These are phyloP conservation scores for Exophiala mesophila DNA, from an alignment of 2,329 filamentous ascomycete species.

Conservation along the genomic window DNA sequence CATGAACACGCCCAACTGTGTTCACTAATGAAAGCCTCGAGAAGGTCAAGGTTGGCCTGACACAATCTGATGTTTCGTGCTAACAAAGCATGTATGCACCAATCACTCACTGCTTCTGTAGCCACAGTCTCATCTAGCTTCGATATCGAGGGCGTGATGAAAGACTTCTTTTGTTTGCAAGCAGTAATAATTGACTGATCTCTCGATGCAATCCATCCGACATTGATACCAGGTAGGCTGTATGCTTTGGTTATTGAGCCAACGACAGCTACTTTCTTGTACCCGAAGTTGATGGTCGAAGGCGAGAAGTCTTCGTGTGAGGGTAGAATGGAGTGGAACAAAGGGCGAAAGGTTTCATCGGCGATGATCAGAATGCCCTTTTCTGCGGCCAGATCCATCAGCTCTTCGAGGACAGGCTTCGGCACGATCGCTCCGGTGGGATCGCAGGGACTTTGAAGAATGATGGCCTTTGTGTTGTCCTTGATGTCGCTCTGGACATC, in stretches of 20 bases:
- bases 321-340: conserved; percentile 66
- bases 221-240: conserved; percentile 71
- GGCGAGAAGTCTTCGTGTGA: conserved; percentile 55
- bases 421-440: conserved; percentile 70
- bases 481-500: conserved; percentile 60
- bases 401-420: conserved; percentile 53
- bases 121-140: conserved; percentile 75
- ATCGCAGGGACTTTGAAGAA: conserved; percentile 76
- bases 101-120: conserved; percentile 63
- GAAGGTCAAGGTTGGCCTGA: conserved; percentile 59
- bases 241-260: conserved; percentile 85
- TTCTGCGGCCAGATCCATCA: conserved; percentile 60
- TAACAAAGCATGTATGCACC: conserved; percentile 60
- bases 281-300: conserved; percentile 66
- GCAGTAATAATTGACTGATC: conserved; percentile 57
- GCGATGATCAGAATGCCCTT: conserved; percentile 63
- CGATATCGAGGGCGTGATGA: conserved; percentile 83
- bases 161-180: conserved; percentile 64
- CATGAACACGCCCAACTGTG: conserved; percentile 62
- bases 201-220: conserved; percentile 76
- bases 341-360: conserved; percentile 78
- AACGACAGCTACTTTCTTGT: conserved; percentile 65
- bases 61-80: conserved; percentile 62
- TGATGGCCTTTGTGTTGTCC: conserved; percentile 51
- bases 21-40: conserved; percentile 64